A percentile compares a stretch with the other conserved stretches of the same genome.
phyloP scores from a whole-genome alignment of 345 rosid species.

The Eucalyptus rudis region DNA sequence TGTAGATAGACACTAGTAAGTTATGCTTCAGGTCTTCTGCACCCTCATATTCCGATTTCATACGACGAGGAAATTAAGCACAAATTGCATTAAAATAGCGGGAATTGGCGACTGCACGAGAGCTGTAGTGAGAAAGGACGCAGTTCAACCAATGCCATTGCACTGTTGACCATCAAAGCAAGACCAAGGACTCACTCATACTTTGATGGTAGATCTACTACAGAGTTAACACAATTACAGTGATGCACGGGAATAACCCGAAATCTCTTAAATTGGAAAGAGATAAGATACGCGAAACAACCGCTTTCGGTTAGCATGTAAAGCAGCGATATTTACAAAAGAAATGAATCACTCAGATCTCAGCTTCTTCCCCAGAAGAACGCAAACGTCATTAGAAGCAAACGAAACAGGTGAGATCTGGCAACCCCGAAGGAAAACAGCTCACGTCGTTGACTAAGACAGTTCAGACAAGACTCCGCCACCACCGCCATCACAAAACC shows the following conservation, averaged over 20 bases:
- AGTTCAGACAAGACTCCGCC: not conserved
- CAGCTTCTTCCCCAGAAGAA: not conserved
- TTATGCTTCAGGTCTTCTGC: not conserved
- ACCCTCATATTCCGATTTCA: not conserved
- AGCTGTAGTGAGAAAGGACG: not conserved
- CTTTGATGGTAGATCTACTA: not conserved
- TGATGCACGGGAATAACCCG: not conserved
- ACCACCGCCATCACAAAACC: not conserved
- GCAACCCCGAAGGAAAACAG: not conserved
- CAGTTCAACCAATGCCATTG: not conserved
- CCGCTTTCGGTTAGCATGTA: not conserved
- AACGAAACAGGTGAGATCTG: not conserved
- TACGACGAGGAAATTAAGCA: not conserved
- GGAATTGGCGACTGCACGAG: not conserved
- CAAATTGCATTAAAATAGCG: not conserved
- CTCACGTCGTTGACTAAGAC: not conserved
- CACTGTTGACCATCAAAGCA: not conserved
- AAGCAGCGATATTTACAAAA: not conserved
- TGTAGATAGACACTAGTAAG: not conserved
- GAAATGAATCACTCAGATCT: not conserved
- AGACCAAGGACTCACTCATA: not conserved
- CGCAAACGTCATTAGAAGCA: not conserved
- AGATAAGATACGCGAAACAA: not conserved
- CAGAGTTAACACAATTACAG: not conserved
- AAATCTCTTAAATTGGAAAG: not conserved